Conservation (phyloP, 257 asterid species). For the Solanum ossicruentum region DNA sequence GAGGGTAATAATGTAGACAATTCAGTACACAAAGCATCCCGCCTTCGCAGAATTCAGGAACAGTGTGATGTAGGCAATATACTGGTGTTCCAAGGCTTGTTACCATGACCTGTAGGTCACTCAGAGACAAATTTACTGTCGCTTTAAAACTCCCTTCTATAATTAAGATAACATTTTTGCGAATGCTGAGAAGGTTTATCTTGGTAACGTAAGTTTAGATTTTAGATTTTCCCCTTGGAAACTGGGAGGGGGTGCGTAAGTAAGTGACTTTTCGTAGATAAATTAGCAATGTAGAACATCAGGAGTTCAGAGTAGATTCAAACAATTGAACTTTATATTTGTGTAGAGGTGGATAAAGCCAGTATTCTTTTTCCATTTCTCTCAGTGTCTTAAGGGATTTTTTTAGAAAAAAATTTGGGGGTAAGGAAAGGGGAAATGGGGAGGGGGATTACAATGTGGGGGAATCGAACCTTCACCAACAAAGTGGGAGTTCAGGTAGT, state of each 20-base stretch:
- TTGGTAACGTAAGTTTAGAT: neutral
- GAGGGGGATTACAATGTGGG: no score
- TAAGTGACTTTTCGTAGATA: neutral
- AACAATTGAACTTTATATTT: neutral
- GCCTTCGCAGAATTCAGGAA: neutral
- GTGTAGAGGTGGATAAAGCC: neutral
- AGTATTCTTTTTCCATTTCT: neutral
- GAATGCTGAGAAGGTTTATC: neutral
- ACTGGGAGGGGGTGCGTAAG: neutral
- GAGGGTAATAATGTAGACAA: neutral
- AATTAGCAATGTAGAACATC: neutral
- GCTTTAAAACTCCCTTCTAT: neutral
- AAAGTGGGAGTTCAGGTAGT: no score
- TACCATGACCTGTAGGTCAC: neutral
- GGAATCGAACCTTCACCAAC: no score
- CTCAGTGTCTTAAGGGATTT: neutral
- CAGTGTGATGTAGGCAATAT: neutral
- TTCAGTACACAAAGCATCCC: neutral
- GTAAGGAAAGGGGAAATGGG: no score
- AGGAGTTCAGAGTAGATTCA: neutral
- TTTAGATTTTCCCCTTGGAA: neutral
- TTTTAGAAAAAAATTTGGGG: no score
- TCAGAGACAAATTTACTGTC: neutral
- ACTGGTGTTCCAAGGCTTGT: neutral
- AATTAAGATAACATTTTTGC: neutral